Base-by-base conservation (phyloP, 2,329 filamentous ascomycete genomes). In the Chaetoscypha palmicola region DNA sequence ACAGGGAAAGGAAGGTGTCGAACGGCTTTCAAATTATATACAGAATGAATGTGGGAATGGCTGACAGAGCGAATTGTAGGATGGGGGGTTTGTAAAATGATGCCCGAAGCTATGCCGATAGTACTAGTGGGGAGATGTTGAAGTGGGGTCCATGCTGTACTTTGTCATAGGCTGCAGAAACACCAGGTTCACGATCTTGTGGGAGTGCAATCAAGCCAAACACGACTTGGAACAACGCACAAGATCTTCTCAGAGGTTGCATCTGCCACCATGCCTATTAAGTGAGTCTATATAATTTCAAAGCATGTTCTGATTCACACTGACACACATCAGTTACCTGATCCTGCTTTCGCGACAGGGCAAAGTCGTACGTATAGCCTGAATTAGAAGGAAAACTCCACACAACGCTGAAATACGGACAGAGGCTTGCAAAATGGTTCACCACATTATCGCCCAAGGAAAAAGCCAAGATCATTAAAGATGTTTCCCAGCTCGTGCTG, bases 391-490 rank as follows among this genome's bases (percentile, higher is more conserved):
- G 23, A n/a, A 7, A 30, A n/a, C 38, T 47, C 23, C 46, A 44
- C n/a, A 32, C 34, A 24, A 43, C 43, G 40, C 48, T 57, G 43
- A 56, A 50, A 54, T 53, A 37, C 54, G 47, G 52, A 45, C 69
- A 98, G 92, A 90, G 92, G 64, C 83, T 98, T 45, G 92, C 92
- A 57, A 98, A 98, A 73, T 98, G 92, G 92, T 98, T 98, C 71
- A 94, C 90, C 43, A 98, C 92, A 12, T 77, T 98, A 51, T 95
- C 91, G 26, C 92, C 92, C 52, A 96, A 85, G 69, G 92, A 98
- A 64, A 98, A 98, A 73, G 92, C 91, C 69, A 98, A 98, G 77
- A 97, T 98, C 64, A 91, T 98, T 76, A 98, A 98, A 70, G 92
- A 98, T 74, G 92, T 98, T 61, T 89, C 92, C 49, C 92, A 97